Conservation (phyloP, 2,329 filamentous ascomycete species). For the Exophiala calicioides region DNA sequence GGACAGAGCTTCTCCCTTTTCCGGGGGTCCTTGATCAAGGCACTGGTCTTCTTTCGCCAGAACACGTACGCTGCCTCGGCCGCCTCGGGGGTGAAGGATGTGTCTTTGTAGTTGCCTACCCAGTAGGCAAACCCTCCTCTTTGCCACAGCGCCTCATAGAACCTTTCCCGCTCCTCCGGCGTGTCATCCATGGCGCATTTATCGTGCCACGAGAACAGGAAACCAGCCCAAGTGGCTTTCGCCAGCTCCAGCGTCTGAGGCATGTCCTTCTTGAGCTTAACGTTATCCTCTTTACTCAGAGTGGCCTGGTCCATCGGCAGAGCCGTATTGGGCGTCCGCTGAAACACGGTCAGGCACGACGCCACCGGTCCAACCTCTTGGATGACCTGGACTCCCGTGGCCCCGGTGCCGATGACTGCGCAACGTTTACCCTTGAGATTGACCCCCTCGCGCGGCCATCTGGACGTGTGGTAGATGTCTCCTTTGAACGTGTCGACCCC, state of each 20-base stretch:
- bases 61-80: conserved; percentile 57
- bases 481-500: conserved; percentile 32
- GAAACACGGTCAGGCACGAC: conserved; percentile 53
- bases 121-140: conserved; percentile 57
- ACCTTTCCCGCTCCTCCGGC: too few species aligned
- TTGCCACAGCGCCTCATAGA: conserved; percentile 38
- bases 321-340: conserved; percentile 66
- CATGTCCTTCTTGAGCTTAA: conserved; percentile 1
- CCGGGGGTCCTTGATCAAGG: conserved; percentile 52
- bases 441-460: conserved; percentile 29
- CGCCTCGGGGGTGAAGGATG: conserved; percentile 45
- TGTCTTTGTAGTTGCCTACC: conserved; percentile 54
- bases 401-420: conserved; percentile 48
- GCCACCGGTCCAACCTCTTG: conserved; percentile 43
- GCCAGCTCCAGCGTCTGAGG: neutral
- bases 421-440: conserved; percentile 39
- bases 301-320: conserved; percentile 61
- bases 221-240: too few species aligned
- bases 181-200: too few species aligned
- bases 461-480: conserved; percentile 30
- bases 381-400: conserved; percentile 45
- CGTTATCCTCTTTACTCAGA: conserved; percentile 39
- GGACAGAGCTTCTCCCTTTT: conserved; percentile 58
- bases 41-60: conserved; percentile 55
- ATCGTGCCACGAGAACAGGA: too few species aligned